Conservation (phyloP, 202 grass and related monocot genomes). For the Dendrocalamus latiflorus region DNA sequence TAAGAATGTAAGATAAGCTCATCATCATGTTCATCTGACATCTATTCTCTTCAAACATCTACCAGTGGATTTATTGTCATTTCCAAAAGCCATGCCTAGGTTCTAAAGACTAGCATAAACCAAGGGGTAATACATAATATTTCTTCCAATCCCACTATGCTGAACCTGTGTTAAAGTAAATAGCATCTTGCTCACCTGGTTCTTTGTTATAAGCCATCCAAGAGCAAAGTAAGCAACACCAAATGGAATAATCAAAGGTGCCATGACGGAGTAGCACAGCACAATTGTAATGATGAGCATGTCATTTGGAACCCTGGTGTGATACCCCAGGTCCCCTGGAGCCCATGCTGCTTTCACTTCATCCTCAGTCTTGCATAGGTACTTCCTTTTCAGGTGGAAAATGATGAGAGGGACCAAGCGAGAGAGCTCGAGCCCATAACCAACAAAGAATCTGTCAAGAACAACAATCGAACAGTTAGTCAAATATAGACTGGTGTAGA, state of each 20-base stretch:
- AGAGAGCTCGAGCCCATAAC: conserved; percentile 89
- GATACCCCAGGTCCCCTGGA: conserved; percentile 60
- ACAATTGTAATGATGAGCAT: conserved; percentile 83
- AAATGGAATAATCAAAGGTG: conserved; percentile 82
- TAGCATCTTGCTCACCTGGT: conserved; percentile 58
- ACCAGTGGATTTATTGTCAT: neutral
- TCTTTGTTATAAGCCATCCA: conserved; percentile 79
- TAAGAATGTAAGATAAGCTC: neutral
- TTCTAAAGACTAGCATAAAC: neutral
- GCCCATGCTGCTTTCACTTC: conserved; percentile 81
- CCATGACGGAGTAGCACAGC: conserved; percentile 86
- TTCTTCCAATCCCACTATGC: neutral
- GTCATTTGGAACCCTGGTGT: conserved; percentile 79
- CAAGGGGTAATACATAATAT: neutral
- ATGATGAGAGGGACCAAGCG: conserved; percentile 84
- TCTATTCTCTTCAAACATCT: neutral
- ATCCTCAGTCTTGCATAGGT: conserved; percentile 88
- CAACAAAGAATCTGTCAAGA: conserved; percentile 78
- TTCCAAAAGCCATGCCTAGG: neutral
- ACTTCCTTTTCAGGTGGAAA: conserved; percentile 86
- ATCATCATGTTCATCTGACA: neutral
- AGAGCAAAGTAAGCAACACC: conserved; percentile 76
- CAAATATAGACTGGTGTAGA: neutral
- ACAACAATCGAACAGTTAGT: neutral
- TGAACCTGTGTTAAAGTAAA: neutral